Conservation (phyloP, 768 basidiomycete species). For the Mycena crocata region DNA sequence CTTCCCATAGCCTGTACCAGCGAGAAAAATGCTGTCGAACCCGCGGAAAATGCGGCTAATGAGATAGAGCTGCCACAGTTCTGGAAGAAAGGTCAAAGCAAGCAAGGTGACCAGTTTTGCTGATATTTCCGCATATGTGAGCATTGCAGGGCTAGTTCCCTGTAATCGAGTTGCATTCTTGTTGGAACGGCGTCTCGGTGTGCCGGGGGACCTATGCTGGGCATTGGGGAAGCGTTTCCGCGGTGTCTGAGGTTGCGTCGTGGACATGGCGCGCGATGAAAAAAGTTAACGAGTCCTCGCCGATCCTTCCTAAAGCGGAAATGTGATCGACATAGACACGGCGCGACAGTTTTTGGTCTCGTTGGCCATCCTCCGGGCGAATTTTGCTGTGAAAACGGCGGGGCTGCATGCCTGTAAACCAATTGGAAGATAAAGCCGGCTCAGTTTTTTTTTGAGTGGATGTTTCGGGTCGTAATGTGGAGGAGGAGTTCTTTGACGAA, state of each 20-base stretch:
- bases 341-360: no score
- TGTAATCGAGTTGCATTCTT: not conserved
- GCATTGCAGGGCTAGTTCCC: not conserved
- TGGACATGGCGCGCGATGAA: not conserved
- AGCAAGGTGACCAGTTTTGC: not conserved
- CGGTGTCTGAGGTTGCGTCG: not conserved
- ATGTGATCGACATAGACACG: no score
- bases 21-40: slow-evolving; percentile 40
- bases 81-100: slow-evolving; percentile 22
- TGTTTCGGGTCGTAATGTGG: not conserved
- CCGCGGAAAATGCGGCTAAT: slow-evolving; percentile 30
- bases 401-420: no score
- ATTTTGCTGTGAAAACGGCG: no score
- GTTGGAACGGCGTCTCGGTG: not conserved
- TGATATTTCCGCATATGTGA: not conserved
- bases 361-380: no score
- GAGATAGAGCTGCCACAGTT: slow-evolving; percentile 27
- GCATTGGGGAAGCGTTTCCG: not conserved
- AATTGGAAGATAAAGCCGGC: not conserved
- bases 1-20: slow-evolving; percentile 43
- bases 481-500: not conserved
- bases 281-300: slow-evolving; percentile 1
- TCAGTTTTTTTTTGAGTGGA: not conserved
- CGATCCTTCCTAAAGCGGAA: not conserved
- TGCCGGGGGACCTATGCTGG: not conserved